Base-by-base conservation (phyloP, 2,329 filamentous ascomycete species). In the Metarhizium robertsii region DNA sequence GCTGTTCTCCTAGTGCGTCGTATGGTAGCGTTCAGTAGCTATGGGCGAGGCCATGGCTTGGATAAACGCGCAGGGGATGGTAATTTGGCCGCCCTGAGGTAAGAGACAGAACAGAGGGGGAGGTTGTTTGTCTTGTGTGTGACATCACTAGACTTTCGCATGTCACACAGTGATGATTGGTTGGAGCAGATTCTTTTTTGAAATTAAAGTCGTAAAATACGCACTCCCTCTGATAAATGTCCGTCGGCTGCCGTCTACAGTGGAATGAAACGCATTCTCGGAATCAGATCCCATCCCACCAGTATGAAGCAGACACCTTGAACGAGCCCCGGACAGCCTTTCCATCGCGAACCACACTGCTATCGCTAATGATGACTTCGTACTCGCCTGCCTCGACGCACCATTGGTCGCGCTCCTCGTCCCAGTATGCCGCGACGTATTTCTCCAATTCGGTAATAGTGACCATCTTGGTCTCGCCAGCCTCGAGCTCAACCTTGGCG, bases 371-470 rank as follows among this genome's bases (percentile, higher is more conserved):
- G 54, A 84, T 69, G 16, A 89, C 75, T 55, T 79, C 78, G 65
- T 89, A 90, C 50, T 73, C 73, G 34, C 86, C 87, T 65, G 77
- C 77, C 71, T 88, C 85, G 1, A 79, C 79, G 20, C 80, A 78
- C 86, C 86, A 91, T 62, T 81, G 74, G 55, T 79, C 75, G 13
- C 80, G 73, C 59, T 80, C 77, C 71, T 90, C 87, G 61, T 89
- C 85, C 76, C 84, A 90, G 71, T 85, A 90, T 54, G 81, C 81
- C 0, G 82, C 79, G 0, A 81, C 83, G 54, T 87, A 84, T 70
- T 87, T 88, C 63, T 79, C 79, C 58, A 79, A 65, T 51, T 84
- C 69, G 4, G 73, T 70, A 7, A 91, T 73, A n/a, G 75, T 72
- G 2, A 84, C 80, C 6, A 61, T 72, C 70, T 80, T 78, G 48